These are phyloP conservation scores for Penicillium verhagenii DNA, from an alignment of 495 filamentous ascomycete genomes.

Conservation along the genomic window DNA sequence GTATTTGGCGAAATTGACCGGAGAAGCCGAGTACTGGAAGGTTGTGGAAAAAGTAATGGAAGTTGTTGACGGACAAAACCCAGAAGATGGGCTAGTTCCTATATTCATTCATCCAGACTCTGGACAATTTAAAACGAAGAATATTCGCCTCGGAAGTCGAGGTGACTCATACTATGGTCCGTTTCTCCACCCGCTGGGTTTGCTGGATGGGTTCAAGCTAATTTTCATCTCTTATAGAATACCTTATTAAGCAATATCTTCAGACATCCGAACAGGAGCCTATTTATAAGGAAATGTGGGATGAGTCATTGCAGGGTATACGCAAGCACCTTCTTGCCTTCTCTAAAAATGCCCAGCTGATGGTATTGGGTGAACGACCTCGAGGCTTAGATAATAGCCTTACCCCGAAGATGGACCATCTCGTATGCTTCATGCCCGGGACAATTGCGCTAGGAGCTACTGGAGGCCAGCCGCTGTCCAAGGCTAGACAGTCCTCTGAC, in stretches of 20 bases:
- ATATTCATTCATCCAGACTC: constrained; percentile 82
- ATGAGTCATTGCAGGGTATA: constrained; percentile 79
- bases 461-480: constrained; percentile 67
- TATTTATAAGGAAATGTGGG: constrained; percentile 90
- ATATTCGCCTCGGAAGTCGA: constrained; percentile 88
- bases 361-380: constrained; percentile 84
- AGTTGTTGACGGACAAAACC: constrained; percentile 75
- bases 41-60: constrained; percentile 89
- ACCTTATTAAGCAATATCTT: constrained; percentile 94
- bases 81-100: constrained; percentile 80
- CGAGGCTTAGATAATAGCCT: constrained; percentile 62
- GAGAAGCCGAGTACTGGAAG: constrained; percentile 88
- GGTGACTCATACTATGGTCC: constrained; percentile 93
- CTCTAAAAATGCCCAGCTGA: constrained; percentile 73
- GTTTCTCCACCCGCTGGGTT: constrained; percentile 4
- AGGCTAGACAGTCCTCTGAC: constrained; percentile 63
- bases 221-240: constrained; percentile 53
- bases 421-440: constrained; percentile 96
- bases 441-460: constrained; percentile 90
- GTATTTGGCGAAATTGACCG: constrained; percentile 92
- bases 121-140: constrained; percentile 75
- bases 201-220: neutral
- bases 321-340: constrained; percentile 91
- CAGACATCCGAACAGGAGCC: constrained; percentile 86
- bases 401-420: constrained; percentile 94